phyloP scores from a whole-genome alignment of 2,329 filamentous ascomycete genomes.

The Bipolaris sorokiniana region DNA sequence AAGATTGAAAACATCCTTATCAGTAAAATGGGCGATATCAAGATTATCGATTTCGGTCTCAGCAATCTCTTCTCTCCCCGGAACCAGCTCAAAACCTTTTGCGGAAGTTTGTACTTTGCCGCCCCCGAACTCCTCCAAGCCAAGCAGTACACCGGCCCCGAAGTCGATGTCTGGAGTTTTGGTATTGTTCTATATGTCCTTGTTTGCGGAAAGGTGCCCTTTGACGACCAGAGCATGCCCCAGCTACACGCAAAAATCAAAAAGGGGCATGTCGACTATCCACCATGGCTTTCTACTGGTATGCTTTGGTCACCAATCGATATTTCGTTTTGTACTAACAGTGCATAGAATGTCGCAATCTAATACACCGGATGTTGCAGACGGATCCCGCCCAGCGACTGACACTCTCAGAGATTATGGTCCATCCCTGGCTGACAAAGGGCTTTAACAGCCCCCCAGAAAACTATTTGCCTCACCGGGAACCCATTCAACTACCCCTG shows the following conservation, averaged over 20 bases:
- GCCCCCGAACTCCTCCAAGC: slow-evolving; percentile 94
- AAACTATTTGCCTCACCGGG: slow-evolving; percentile 82
- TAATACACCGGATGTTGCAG: slow-evolving; percentile 94
- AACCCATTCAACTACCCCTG: slow-evolving; percentile 83
- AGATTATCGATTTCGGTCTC: slow-evolving; percentile 97
- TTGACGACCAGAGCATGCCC: slow-evolving; percentile 99
- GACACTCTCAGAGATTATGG: slow-evolving; percentile 89
- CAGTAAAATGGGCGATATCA: slow-evolving; percentile 98
- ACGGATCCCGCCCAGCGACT: slow-evolving; percentile 89
- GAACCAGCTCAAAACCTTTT: slow-evolving; percentile 91
- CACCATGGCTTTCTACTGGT: slow-evolving; percentile 90
- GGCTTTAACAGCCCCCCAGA: slow-evolving; percentile 86
- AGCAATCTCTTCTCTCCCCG: slow-evolving; percentile 94
- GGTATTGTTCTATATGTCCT: slow-evolving; percentile 97
- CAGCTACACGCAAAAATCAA: slow-evolving; percentile 99
- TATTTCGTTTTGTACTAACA: slow-evolving; percentile 7
- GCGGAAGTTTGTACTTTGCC: slow-evolving; percentile 96
- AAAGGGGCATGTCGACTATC: slow-evolving; percentile 94
- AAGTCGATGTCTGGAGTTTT: slow-evolving; percentile 99
- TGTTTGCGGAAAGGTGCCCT: slow-evolving; percentile 96
- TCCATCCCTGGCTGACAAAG: slow-evolving; percentile 94
- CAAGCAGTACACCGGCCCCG: slow-evolving; percentile 90
- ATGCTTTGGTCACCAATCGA: slow-evolving; percentile 46
- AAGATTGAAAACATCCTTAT: slow-evolving; percentile 99
- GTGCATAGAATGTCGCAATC: slow-evolving; percentile 80